phyloP scores from a whole-genome alignment of 2,329 filamentous ascomycete species.

The Alternaria ethzedia region DNA sequence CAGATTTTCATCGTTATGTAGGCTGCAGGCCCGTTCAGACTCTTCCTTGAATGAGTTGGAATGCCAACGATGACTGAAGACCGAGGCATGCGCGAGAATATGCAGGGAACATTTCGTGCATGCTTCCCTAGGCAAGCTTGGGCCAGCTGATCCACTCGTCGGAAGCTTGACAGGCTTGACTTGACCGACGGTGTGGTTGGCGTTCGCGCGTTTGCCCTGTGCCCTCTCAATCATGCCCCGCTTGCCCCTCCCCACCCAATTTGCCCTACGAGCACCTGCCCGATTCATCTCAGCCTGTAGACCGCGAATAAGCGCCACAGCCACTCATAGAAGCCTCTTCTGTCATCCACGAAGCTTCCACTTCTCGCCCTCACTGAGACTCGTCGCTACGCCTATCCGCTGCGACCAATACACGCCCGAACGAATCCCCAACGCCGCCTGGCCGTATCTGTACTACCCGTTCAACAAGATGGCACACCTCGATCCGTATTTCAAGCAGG shows the following conservation, averaged over 20 bases:
- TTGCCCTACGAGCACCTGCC: constrained; percentile 35
- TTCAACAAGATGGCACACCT: constrained; percentile 80
- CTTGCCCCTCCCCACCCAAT: constrained; percentile 26
- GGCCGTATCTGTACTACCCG: constrained; percentile 57
- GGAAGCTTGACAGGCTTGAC: constrained; percentile 14
- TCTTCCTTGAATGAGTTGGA: background rate
- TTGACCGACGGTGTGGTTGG: background rate
- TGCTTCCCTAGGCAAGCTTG: background rate
- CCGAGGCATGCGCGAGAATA: background rate
- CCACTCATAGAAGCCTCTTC: background rate
- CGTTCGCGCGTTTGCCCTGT: background rate
- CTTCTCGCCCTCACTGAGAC: constrained; percentile 13
- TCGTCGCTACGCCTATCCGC: constrained; percentile 13
- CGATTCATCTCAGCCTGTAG: constrained; percentile 31
- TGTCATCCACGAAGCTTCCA: constrained; percentile 17
- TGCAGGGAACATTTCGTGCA: constrained; percentile 4
- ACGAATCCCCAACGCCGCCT: constrained; percentile 37
- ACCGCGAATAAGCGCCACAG: constrained; percentile 41
- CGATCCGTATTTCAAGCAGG: constrained; percentile 91
- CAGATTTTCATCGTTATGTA: fast-evolving
- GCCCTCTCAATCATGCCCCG: constrained; percentile 21
- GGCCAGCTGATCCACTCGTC: constrained; percentile 3
- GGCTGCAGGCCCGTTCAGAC: background rate
- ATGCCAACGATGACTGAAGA: background rate
- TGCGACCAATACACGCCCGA: constrained; percentile 25